Evolutionary conservation across 2,329 filamentous ascomycete genomes (phyloP), one percentile per base, ranked within the genome.

Genomic region (Fusarium irregulare): DNA sequence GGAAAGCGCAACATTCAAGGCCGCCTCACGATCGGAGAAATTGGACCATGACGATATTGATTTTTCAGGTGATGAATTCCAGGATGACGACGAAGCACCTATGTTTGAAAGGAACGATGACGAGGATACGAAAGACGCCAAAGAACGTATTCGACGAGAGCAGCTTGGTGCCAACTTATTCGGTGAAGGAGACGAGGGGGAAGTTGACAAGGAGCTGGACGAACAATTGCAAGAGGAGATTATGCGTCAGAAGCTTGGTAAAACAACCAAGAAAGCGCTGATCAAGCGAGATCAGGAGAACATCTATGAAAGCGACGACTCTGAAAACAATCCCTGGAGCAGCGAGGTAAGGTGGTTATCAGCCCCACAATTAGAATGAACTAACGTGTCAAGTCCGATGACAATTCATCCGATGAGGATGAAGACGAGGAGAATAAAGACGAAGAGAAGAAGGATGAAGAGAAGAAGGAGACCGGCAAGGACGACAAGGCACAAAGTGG

Each of bases 81-180:
- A 94, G 72, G 93, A 97, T 75, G 93, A 97, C 74, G 93, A 97
- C 76, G 93, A 97, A 77, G 89, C 92, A 23, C 87, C 89, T 4
- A 87, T 91, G 44, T 87, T 93, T 54, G 93, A 96, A 72, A 85
- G 84, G 18, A 92, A 96, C 54, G 89, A 94, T 51, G 93, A 97
- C 64, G 94, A 97, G 71, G 92, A 94, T 51, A 82, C 86, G 16
- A 93, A 93, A 75, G 88, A 92, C 20, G 86, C 91, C 1, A 90
- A 91, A 67, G 89, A 91, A 16, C 85, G 91, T 55, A 90, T 94
- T 71, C 93, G 92, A 71, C 88, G 91, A 60, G 92, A 94, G 75
- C 94, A 97, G 78, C 85, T 97, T n/a, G 89, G 90, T 55, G 95
- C 95, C 11, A 97, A 97, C 75, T 83, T 96, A 4, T 97, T 97